Evolutionary conservation across 371 early-diverging fungal species (phyloP).

Genomic region (Nematocida displodere): DNA sequence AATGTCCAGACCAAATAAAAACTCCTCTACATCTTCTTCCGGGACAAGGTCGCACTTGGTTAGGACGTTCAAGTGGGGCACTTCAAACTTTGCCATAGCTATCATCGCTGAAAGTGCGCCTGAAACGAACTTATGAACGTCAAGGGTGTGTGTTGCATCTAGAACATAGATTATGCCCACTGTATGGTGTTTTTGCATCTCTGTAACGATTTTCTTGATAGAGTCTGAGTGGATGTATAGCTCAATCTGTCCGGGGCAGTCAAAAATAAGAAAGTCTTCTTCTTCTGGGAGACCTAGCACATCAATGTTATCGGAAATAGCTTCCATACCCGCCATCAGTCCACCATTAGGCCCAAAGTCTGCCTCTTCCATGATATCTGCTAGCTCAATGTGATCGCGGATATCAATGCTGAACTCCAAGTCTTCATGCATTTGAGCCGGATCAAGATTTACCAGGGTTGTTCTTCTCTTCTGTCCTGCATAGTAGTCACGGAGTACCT

Average conservation of each 20-base stretch:
- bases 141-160: slow-evolving; percentile 21
- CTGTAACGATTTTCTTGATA: slow-evolving; percentile 14
- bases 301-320: slow-evolving; percentile 45
- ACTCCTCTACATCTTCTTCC: slow-evolving; percentile 29
- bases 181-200: neutral
- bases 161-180: slow-evolving; percentile 7
- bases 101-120: slow-evolving; percentile 32
- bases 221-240: slow-evolving; percentile 50
- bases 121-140: slow-evolving; percentile 24
- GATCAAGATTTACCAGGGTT: slow-evolving; percentile 45
- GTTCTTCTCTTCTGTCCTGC: slow-evolving; percentile 17
- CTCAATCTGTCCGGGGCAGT: slow-evolving; percentile 54
- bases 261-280: slow-evolving; percentile 37
- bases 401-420: slow-evolving; percentile 39
- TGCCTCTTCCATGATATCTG: slow-evolving; percentile 53
- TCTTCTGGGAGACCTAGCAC: slow-evolving; percentile 45
- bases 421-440: slow-evolving; percentile 35
- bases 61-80: slow-evolving; percentile 44
- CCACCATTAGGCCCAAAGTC: slow-evolving; percentile 54
- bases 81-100: slow-evolving; percentile 49
- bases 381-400: slow-evolving; percentile 35
- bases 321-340: slow-evolving; percentile 42
- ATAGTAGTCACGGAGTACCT: slow-evolving; percentile 28
- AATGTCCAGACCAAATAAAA: slow-evolving; percentile 1
- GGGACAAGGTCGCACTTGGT: slow-evolving; percentile 48